phyloP scores from a whole-genome alignment of 2,329 filamentous ascomycete genomes.

The Calonectria pteridis region DNA sequence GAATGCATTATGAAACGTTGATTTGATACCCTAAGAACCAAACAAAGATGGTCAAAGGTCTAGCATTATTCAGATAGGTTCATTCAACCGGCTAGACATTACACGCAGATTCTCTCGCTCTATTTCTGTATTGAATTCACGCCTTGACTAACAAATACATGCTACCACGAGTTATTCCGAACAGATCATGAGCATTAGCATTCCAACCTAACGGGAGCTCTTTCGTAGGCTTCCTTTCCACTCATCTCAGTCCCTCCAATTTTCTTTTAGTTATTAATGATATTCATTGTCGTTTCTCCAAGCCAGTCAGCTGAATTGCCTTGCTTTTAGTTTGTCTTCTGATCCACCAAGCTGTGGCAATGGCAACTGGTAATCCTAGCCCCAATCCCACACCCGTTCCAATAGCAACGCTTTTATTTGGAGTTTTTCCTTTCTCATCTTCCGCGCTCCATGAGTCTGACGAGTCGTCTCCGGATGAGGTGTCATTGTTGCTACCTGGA shows the following conservation, averaged over 20 bases:
- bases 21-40: conserved; percentile 24
- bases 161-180: no score
- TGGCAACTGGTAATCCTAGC: neutral
- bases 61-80: conserved; percentile 10
- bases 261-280: neutral
- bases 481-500: neutral
- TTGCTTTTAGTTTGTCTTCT: neutral
- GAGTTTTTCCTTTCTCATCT: neutral
- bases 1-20: conserved; percentile 3
- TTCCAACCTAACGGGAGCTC: no score
- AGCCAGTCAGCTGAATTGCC: neutral
- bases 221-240: neutral
- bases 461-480: neutral
- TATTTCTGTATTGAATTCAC: neutral
- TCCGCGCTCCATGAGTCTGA: neutral
- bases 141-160: neutral
- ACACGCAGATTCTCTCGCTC: neutral
- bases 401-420: neutral
- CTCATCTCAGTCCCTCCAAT: no score
- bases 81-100: neutral
- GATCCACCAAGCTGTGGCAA: neutral
- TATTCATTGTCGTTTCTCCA: neutral
- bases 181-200: no score
- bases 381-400: conserved; percentile 14
- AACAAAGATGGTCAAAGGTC: neutral